These are phyloP conservation scores for Poa annua DNA, from an alignment of 176 grass and related monocot genomes.

Conservation along the genomic window DNA sequence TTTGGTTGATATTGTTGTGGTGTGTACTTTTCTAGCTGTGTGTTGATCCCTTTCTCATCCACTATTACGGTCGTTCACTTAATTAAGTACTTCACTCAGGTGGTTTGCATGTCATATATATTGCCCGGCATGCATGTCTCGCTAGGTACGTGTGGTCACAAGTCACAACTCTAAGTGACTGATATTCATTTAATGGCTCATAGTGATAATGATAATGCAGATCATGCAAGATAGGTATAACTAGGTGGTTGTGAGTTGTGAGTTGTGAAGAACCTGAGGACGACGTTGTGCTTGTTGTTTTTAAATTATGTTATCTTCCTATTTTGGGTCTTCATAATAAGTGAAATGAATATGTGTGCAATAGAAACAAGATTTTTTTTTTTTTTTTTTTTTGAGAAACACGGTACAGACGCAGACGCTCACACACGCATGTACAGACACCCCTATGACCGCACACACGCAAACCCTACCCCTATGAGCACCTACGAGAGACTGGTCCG, in stretches of 20 bases:
- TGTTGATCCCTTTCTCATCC: neutral
- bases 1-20: conserved; percentile 5
- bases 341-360: neutral
- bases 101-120: conserved; percentile 2
- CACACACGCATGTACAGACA: too few relatives aligned
- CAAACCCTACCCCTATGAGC: too few relatives aligned
- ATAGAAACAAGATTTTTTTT: too few relatives aligned
- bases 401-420: too few relatives aligned
- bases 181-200: neutral
- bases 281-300: neutral
- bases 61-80: neutral
- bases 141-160: conserved; percentile 13
- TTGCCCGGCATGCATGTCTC: neutral
- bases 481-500: too few relatives aligned
- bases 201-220: neutral
- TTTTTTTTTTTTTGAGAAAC: too few relatives aligned
- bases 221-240: neutral
- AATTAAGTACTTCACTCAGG: neutral
- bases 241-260: neutral
- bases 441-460: too few relatives aligned
- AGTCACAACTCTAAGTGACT: neutral
- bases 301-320: neutral
- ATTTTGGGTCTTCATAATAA: neutral
- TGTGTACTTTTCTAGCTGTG: conserved; percentile 13
- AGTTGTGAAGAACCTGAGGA: neutral